A percentile compares a stretch with the other conserved stretches of the same genome.
These are phyloP conservation scores for Dactylellina haptotyla DNA, from an alignment of 2,329 filamentous ascomycete species.

Conservation along the genomic window DNA sequence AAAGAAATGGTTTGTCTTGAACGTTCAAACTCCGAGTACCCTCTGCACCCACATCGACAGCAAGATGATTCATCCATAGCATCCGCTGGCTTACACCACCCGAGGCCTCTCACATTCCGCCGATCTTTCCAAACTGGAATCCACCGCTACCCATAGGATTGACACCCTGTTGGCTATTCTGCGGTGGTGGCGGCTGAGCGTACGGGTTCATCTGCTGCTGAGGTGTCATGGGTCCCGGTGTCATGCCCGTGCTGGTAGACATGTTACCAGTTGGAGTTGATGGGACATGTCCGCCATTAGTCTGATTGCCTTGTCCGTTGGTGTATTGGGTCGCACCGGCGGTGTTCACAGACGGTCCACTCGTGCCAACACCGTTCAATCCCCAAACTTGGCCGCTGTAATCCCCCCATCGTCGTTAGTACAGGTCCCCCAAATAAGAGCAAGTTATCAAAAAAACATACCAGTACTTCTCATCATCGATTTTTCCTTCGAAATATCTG, in stretches of 20 bases:
- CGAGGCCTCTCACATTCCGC: conserved; percentile 38
- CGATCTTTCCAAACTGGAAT: conserved; percentile 54
- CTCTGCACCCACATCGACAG: conserved; percentile 17
- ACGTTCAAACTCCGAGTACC: conserved; percentile 12
- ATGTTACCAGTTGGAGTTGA: conserved; percentile 47
- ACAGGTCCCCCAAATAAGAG: background rate
- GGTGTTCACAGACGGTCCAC: conserved; percentile 40
- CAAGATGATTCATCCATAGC: conserved; percentile 1
- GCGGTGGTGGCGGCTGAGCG: conserved; percentile 32
- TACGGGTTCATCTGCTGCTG: conserved; percentile 54
- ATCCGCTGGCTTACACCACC: background rate
- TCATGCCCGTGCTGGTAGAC: conserved; percentile 44
- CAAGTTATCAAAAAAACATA: conserved; percentile 24
- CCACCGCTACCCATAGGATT: conserved; percentile 52
- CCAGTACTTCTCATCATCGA: conserved; percentile 58
- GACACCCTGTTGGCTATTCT: conserved; percentile 51
- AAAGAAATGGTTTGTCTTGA: conserved; percentile 12
- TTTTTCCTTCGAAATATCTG: conserved; percentile 57
- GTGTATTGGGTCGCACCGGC: conserved; percentile 38
- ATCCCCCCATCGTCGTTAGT: conserved; percentile 12
- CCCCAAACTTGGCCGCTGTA: conserved; percentile 58
- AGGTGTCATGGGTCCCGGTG: conserved; percentile 52
- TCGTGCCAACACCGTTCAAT: conserved; percentile 57
- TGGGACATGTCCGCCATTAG: conserved; percentile 45
- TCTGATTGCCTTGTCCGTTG: conserved; percentile 38